phyloP scores from a whole-genome alignment of 2,329 filamentous ascomycete genomes.

The Cladophialophora exuberans region DNA sequence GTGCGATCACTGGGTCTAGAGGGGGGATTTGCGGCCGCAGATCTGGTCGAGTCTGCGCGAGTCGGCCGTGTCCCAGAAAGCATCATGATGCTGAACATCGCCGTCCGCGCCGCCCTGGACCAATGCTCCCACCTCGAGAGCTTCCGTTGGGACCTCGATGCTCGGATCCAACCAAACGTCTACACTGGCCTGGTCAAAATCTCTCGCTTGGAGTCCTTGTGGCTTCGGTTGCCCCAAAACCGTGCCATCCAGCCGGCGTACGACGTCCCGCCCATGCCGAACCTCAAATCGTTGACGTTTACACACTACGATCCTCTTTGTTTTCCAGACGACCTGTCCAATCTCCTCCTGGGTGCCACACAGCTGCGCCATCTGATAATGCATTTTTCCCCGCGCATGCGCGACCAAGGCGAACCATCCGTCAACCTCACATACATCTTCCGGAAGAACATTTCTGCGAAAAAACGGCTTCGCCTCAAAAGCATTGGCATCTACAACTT shows the following conservation, averaged over 20 bases:
- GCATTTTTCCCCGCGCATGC: conserved; percentile 66
- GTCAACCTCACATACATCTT: conserved; percentile 60
- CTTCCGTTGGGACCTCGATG: conserved; percentile 65
- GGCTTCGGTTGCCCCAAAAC: conserved; percentile 58
- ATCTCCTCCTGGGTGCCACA: conserved; percentile 57
- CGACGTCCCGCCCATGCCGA: conserved; percentile 60
- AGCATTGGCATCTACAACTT: conserved; percentile 61
- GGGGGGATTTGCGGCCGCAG: conserved; percentile 57
- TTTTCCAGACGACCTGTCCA: conserved; percentile 65
- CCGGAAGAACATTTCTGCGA: conserved; percentile 55
- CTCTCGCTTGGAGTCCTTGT: conserved; percentile 56
- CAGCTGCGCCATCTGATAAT: conserved; percentile 59
- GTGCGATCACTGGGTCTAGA: conserved; percentile 57
- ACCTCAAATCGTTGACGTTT: conserved; percentile 56
- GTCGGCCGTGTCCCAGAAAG: conserved; percentile 64
- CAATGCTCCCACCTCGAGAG: conserved; percentile 59
- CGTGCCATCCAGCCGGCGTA: conserved; percentile 61
- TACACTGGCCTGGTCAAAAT: conserved; percentile 60
- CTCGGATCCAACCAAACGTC: conserved; percentile 61
- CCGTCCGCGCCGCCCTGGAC: conserved; percentile 62
- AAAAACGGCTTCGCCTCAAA: conserved; percentile 51
- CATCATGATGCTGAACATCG: conserved; percentile 65
- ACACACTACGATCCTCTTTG: conserved; percentile 66
- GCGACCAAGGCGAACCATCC: conserved; percentile 60
- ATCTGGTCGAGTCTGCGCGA: conserved; percentile 62